Evolutionary conservation across 768 basidiomycete species (phyloP).

Genomic region (Postia placenta): DNA sequence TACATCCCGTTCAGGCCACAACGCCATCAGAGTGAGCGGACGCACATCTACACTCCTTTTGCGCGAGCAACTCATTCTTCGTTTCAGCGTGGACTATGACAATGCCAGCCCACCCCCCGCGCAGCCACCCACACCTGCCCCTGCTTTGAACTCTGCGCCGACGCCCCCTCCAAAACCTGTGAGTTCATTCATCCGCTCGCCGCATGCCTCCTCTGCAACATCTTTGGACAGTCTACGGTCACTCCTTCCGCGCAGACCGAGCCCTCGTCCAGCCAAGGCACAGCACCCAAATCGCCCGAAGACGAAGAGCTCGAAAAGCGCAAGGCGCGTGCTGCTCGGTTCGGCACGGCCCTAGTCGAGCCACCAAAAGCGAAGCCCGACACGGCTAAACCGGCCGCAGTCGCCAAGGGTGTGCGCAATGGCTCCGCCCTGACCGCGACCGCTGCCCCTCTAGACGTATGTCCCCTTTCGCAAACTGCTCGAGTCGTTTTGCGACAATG

Average conservation of each 20-base stretch:
- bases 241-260: neutral
- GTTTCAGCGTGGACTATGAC: neutral
- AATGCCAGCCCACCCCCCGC: neutral
- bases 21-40: neutral
- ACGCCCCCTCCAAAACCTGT: neutral
- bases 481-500: too few species aligned
- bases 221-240: neutral
- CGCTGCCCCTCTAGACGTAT: too few species aligned
- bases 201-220: neutral
- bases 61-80: neutral
- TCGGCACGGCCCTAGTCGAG: slow-evolving; percentile 58
- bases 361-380: slow-evolving; percentile 28
- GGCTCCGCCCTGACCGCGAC: too few species aligned
- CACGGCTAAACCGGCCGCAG: too few species aligned
- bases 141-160: neutral
- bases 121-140: too few species aligned
- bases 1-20: neutral
- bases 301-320: slow-evolving; percentile 54
- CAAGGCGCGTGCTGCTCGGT: slow-evolving; percentile 59
- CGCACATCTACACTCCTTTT: too few species aligned
- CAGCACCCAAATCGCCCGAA: slow-evolving; percentile 8
- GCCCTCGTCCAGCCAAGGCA: neutral
- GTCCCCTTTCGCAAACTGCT: too few species aligned
- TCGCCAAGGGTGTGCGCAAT: too few species aligned
- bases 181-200: too few species aligned